phyloP scores from a whole-genome alignment of 768 basidiomycete genomes.

The Gloeopeniophorella convolvens region DNA sequence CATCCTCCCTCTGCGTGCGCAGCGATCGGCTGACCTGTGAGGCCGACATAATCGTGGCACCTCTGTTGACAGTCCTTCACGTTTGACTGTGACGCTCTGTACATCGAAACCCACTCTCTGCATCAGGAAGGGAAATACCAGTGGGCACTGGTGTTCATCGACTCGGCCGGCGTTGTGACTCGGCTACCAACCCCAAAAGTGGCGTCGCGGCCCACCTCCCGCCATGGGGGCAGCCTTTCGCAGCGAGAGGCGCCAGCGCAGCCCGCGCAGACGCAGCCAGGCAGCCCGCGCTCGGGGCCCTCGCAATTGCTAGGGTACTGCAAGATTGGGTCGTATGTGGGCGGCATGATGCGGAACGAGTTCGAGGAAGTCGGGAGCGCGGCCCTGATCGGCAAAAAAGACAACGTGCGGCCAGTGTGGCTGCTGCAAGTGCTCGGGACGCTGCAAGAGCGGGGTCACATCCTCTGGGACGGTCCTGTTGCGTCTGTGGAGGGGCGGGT shows the following conservation, averaged over 20 bases:
- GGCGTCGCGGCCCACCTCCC: constrained; percentile 14
- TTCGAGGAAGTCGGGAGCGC: constrained; percentile 17
- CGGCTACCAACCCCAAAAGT: constrained; percentile 12
- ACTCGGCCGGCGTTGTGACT: constrained; percentile 5
- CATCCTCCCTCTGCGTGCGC: not conserved
- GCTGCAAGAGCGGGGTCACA: constrained; percentile 16
- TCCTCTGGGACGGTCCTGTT: constrained; percentile 3
- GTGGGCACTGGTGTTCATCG: constrained; percentile 18
- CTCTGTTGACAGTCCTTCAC: constrained; percentile 19
- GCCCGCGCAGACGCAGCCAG: constrained; percentile 2
- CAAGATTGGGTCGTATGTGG: constrained; percentile 14
- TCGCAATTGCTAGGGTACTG: constrained; percentile 19
- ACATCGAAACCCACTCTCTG: constrained; percentile 20
- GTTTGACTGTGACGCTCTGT: constrained; percentile 19
- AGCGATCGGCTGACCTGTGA: too few species aligned
- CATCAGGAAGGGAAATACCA: constrained; percentile 19
- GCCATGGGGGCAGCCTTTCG: constrained; percentile 1
- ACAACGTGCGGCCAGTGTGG: constrained; percentile 12
- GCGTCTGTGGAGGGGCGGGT: constrained; percentile 12
- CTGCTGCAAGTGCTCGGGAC: constrained; percentile 13
- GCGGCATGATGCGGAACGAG: constrained; percentile 9
- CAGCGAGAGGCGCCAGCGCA: constrained; percentile 10
- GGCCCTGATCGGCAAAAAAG: constrained; percentile 7
- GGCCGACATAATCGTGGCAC: too few species aligned
- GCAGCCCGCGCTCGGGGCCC: not conserved